Evolutionary conservation across 345 rosid genomes (phyloP).

Genomic region (Aquilaria malaccensis): DNA sequence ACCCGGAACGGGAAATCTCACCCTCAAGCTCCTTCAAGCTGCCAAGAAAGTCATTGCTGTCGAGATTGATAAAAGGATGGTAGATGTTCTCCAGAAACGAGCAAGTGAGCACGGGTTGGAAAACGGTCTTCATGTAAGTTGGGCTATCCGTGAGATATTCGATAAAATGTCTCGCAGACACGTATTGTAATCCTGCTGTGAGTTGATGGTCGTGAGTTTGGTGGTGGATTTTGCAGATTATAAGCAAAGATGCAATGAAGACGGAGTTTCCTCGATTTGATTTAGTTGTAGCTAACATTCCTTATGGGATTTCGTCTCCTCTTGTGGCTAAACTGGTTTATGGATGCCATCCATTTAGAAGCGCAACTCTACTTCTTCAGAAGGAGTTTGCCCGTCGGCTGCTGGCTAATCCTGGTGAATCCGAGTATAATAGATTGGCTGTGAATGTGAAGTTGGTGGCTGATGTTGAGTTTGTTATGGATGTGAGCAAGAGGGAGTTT

Average conservation of each 20-base stretch:
- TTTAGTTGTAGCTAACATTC: conserved; percentile 80
- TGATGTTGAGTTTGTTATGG: conserved; percentile 71
- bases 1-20: conserved; percentile 92
- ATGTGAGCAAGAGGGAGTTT: conserved; percentile 90
- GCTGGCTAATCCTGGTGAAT: conserved; percentile 76
- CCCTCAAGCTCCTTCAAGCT: conserved; percentile 63
- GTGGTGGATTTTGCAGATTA: conserved; percentile 37
- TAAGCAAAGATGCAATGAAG: conserved; percentile 73
- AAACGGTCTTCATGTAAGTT: conserved; percentile 51
- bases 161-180: conserved; percentile 40
- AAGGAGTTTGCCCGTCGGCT: conserved; percentile 83
- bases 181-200: not conserved
- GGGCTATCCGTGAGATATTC: conserved; percentile 20
- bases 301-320: conserved; percentile 81
- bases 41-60: conserved; percentile 57
- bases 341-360: conserved; percentile 48
- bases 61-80: conserved; percentile 80
- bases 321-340: conserved; percentile 72
- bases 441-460: conserved; percentile 83
- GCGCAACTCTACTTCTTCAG: conserved; percentile 81
- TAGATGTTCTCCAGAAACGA: conserved; percentile 49
- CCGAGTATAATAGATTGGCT: conserved; percentile 79
- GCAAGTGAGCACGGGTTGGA: conserved; percentile 33
- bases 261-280: conserved; percentile 62
- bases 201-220: not conserved